A percentile compares a stretch with the other conserved stretches of the same genome.
Conservation (phyloP, 495 filamentous ascomycete genomes). For the Ramalina intermedia region DNA sequence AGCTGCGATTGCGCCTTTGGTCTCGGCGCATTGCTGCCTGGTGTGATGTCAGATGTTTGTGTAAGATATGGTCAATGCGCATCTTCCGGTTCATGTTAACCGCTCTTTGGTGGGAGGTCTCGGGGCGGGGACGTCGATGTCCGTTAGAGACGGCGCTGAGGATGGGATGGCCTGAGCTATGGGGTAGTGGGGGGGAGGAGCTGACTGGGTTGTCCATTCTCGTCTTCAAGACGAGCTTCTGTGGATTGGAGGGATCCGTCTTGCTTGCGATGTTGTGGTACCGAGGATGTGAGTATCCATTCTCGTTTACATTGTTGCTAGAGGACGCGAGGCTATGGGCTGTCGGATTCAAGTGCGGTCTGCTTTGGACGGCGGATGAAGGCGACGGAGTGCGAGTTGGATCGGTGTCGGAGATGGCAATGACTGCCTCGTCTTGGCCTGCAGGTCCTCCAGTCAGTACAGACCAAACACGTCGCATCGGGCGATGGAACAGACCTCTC, state of each 20-base stretch:
- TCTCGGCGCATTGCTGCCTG: slow-evolving; percentile 46
- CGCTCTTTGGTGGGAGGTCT: slow-evolving; percentile 86
- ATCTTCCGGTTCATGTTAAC: slow-evolving; percentile 80
- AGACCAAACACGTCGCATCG: no score
- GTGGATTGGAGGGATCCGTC: slow-evolving; percentile 15
- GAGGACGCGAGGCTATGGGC: slow-evolving; percentile 26
- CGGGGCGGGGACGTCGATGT: slow-evolving; percentile 54
- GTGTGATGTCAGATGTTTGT: slow-evolving; percentile 51
- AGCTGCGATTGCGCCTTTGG: slow-evolving; percentile 44
- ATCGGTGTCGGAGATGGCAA: slow-evolving; percentile 12
- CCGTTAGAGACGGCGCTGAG: slow-evolving; percentile 25
- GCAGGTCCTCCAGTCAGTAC: neutral
- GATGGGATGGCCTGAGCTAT: slow-evolving; percentile 31
- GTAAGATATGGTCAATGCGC: slow-evolving; percentile 75
- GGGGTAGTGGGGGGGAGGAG: slow-evolving; percentile 33
- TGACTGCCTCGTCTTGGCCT: slow-evolving; percentile 2
- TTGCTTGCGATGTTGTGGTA: slow-evolving; percentile 22
- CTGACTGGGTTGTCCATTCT: slow-evolving; percentile 33
- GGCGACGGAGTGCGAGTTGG: slow-evolving; percentile 11
- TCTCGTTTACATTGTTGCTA: slow-evolving; percentile 2
- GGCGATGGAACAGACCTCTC: slow-evolving; percentile 25
- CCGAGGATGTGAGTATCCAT: slow-evolving; percentile 17
- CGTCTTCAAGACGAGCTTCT: slow-evolving; percentile 35
- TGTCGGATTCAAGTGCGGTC: slow-evolving; percentile 3
- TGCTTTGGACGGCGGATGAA: slow-evolving; percentile 2